A percentile compares a stretch with the other conserved stretches of the same genome.
Evolutionary conservation across 257 asterid species (phyloP).

Genomic region (Orobanche coerulescens): DNA sequence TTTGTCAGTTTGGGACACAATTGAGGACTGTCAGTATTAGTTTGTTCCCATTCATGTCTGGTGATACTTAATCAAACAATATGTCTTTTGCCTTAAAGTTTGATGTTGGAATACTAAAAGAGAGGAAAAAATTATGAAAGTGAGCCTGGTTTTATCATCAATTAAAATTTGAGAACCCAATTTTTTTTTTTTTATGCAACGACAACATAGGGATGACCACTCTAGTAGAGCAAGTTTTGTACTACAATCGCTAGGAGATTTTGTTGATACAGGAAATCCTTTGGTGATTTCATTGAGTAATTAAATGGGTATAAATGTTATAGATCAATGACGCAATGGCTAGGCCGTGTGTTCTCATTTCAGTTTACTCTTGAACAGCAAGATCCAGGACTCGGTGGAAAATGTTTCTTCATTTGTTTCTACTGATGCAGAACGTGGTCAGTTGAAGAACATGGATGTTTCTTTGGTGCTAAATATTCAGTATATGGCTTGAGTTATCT

Average conservation of each 20-base stretch:
- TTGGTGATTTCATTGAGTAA: background rate
- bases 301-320: background rate
- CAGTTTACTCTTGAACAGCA: background rate
- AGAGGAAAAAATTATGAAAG: constrained; percentile 2
- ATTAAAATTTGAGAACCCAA: constrained; percentile 5
- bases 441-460: too few relatives aligned
- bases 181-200: background rate
- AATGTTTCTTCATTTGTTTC: background rate
- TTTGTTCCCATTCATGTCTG: background rate
- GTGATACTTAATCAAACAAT: background rate
- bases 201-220: background rate
- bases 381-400: background rate
- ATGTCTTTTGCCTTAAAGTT: background rate
- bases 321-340: background rate
- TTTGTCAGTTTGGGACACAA: background rate
- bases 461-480: too few relatives aligned
- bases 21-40: background rate
- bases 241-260: background rate
- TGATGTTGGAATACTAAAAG: background rate
- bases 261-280: constrained; percentile 9
- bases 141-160: background rate
- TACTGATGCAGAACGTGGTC: background rate
- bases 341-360: background rate
- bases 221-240: background rate
- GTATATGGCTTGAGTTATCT: too few relatives aligned